Evolutionary conservation across 2,329 filamentous ascomycete species (phyloP).

Genomic region (Beauveria medogensis): DNA sequence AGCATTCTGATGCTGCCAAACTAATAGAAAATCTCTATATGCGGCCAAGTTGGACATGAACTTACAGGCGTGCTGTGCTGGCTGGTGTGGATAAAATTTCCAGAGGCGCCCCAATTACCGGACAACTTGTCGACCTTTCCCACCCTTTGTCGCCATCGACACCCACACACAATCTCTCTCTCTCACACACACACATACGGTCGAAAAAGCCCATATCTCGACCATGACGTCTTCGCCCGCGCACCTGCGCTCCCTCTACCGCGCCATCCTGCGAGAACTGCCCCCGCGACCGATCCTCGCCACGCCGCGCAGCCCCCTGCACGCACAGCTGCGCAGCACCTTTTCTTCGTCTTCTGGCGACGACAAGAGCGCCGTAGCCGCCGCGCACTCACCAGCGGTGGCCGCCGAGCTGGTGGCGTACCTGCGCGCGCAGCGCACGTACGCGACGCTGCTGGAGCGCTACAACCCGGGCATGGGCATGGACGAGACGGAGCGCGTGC

Average conservation of each 20-base stretch:
- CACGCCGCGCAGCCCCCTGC: constrained; percentile 56
- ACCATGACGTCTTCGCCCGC: constrained; percentile 33
- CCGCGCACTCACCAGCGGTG: constrained; percentile 23
- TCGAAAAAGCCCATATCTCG: neutral
- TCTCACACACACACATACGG: neutral
- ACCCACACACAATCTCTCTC: neutral
- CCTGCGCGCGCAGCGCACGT: constrained; percentile 75
- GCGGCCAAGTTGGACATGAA: neutral
- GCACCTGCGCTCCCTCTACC: constrained; percentile 70
- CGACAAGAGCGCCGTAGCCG: constrained; percentile 18
- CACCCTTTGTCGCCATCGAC: neutral
- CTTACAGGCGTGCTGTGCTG: neutral
- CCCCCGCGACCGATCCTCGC: constrained; percentile 57
- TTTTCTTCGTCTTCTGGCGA: constrained; percentile 34
- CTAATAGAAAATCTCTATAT: neutral
- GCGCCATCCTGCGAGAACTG: constrained; percentile 80
- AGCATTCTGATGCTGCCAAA: neutral
- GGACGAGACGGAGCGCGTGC: constrained; percentile 75
- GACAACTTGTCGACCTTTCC: neutral
- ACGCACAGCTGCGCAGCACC: constrained; percentile 57
- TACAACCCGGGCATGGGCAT: constrained; percentile 92
- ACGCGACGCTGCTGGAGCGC: constrained; percentile 72
- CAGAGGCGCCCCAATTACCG: neutral
- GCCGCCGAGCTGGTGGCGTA: constrained; percentile 77
- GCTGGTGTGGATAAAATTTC: constrained; percentile 2